A percentile compares a stretch with the other conserved stretches of the same genome.
These are phyloP conservation scores for Puccinia horiana DNA, from an alignment of 1,284 basidiomycete species.

Conservation along the genomic window DNA sequence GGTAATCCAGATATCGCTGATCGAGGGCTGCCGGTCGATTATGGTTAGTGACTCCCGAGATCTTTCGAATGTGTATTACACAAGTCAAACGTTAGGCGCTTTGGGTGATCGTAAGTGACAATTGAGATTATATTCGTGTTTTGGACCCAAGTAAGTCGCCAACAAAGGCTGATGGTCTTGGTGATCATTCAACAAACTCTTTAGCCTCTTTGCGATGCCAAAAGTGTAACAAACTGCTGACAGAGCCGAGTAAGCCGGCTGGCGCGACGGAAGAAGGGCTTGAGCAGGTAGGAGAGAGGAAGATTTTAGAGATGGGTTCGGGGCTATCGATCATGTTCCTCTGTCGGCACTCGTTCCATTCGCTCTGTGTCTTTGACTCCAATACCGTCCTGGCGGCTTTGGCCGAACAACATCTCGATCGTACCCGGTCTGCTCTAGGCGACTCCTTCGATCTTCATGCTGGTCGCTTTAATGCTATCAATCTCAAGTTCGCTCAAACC, in stretches of 20 bases:
- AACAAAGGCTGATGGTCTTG: neutral
- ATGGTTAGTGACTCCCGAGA: slow-evolving; percentile 76
- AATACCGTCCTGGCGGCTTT: slow-evolving; percentile 43
- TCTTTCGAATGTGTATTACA: slow-evolving; percentile 71
- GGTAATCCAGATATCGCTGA: slow-evolving; percentile 70
- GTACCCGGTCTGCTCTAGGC: neutral
- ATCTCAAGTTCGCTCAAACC: slow-evolving; percentile 43
- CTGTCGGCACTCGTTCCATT: slow-evolving; percentile 49
- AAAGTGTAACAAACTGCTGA: slow-evolving; percentile 35
- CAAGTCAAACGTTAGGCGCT: slow-evolving; percentile 74
- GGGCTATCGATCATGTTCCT: slow-evolving; percentile 45
- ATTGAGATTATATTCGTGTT: neutral
- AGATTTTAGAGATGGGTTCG: slow-evolving; percentile 16
- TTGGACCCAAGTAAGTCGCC: neutral
- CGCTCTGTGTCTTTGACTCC: slow-evolving; percentile 45
- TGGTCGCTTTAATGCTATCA: slow-evolving; percentile 30
- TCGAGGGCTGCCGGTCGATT: slow-evolving; percentile 86
- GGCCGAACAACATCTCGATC: slow-evolving; percentile 40
- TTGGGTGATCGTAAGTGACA: slow-evolving; percentile 68
- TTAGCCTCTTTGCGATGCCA: slow-evolving; percentile 37
- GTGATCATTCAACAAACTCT: neutral
- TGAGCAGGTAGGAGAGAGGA: neutral
- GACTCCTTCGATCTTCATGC: neutral
- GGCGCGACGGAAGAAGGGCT: slow-evolving; percentile 1
- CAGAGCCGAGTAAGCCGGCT: neutral